Conservation (phyloP, 2,329 filamentous ascomycete genomes). For the Aureobasidium sp. region DNA sequence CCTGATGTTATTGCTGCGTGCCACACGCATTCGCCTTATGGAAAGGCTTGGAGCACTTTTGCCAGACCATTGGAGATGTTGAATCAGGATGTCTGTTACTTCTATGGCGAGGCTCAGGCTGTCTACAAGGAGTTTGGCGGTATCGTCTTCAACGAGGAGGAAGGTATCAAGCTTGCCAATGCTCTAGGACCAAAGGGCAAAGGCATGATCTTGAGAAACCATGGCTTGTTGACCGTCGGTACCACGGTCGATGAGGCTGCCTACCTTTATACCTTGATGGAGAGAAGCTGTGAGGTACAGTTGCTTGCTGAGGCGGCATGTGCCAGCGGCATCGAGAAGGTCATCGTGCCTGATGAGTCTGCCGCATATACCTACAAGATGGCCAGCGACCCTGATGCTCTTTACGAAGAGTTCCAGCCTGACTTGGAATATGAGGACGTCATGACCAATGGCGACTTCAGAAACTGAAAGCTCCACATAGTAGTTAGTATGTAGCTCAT, state of each 20-base stretch:
- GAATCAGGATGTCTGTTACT: constrained; percentile 58
- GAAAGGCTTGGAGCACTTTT: constrained; percentile 62
- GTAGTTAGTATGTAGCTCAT: neutral
- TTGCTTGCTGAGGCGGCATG: constrained; percentile 61
- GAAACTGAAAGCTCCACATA: neutral
- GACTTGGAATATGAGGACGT: constrained; percentile 42
- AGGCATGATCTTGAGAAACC: constrained; percentile 61
- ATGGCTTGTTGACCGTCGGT: constrained; percentile 65
- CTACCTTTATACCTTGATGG: constrained; percentile 61
- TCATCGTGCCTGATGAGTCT: constrained; percentile 49
- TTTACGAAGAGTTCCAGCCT: constrained; percentile 48
- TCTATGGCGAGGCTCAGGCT: constrained; percentile 57
- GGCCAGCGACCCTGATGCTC: constrained; percentile 39
- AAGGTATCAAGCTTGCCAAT: constrained; percentile 57
- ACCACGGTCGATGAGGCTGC: constrained; percentile 66
- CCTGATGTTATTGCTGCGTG: constrained; percentile 60
- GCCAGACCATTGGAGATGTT: constrained; percentile 61
- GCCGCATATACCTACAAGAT: constrained; percentile 48
- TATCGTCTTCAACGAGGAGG: constrained; percentile 55
- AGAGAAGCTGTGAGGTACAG: constrained; percentile 62
- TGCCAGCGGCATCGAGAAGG: constrained; percentile 45
- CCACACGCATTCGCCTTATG: constrained; percentile 60
- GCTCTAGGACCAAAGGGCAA: constrained; percentile 56
- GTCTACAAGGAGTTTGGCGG: constrained; percentile 51
- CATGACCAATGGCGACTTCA: constrained; percentile 19